Percentiles rank a stretch among this genome's conserved stretches.
Evolutionary conservation across 139 green algal species (phyloP).

Genomic region (Chlorella vulgaris): DNA sequence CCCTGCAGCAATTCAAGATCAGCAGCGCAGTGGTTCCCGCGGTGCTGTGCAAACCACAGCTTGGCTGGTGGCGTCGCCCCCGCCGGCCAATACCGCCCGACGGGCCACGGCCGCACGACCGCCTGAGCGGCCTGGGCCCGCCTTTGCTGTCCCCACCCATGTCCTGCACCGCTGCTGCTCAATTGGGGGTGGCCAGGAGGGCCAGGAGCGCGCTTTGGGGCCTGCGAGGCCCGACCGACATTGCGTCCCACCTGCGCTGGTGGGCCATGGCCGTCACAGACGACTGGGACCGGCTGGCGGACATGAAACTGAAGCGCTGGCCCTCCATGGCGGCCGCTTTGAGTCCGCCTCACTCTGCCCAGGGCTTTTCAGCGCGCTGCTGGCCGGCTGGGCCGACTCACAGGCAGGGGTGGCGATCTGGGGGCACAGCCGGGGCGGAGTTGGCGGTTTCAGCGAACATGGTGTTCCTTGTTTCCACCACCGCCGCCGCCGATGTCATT

Average conservation of each 20-base stretch:
- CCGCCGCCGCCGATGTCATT: too few relatives aligned
- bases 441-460: too few relatives aligned
- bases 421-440: background rate
- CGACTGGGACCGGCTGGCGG: background rate
- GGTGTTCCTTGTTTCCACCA: too few relatives aligned
- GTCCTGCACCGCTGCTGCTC: background rate
- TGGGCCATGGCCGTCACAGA: conserved; percentile 6
- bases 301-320: conserved; percentile 30
- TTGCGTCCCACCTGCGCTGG: conserved; percentile 6
- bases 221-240: too few relatives aligned
- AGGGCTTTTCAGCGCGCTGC: too few relatives aligned
- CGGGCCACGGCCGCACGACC: too few relatives aligned
- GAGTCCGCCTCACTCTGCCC: too few relatives aligned
- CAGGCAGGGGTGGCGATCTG: background rate
- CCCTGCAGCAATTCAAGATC: conserved; percentile 47
- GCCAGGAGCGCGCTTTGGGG: too few relatives aligned
- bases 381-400: background rate
- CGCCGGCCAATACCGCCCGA: background rate
- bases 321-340: conserved; percentile 10
- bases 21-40: too few relatives aligned
- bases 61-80: background rate
- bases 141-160: background rate
- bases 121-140: too few relatives aligned
- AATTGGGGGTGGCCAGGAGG: background rate
- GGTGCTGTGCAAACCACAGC: background rate